Conservation (phyloP, 2,329 filamentous ascomycete genomes). For the Hypoxylon sp. region DNA sequence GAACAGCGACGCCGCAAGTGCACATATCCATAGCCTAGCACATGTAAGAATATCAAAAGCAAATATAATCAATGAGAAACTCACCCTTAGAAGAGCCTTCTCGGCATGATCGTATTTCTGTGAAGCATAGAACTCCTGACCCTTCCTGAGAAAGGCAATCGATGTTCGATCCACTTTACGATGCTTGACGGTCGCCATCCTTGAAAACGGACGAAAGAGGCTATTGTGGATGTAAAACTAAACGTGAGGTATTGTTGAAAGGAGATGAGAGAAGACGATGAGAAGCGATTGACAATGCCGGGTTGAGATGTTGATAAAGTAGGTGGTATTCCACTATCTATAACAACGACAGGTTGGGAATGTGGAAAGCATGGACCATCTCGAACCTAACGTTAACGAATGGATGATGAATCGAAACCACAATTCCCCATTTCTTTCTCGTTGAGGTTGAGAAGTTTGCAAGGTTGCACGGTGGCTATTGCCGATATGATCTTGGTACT, state of each 20-base stretch:
- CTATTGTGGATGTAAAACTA: neutral
- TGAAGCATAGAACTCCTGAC: constrained; percentile 20
- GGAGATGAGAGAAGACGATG: neutral
- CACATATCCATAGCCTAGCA: constrained; percentile 44
- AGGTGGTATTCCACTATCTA: neutral
- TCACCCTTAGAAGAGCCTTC: constrained; percentile 20
- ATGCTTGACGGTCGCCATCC: constrained; percentile 19
- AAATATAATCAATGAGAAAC: neutral
- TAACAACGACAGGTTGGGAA: neutral
- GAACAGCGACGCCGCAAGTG: constrained; percentile 40
- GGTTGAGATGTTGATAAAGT: neutral
- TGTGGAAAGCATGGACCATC: neutral
- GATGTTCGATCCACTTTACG: neutral
- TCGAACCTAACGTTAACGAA: neutral
- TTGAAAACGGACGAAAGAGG: neutral
- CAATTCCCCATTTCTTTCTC: neutral
- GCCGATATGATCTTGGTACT: neutral
- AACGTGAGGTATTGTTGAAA: neutral
- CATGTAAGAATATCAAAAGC: constrained; percentile 7
- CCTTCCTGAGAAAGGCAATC: constrained; percentile 20
- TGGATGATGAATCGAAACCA: neutral
- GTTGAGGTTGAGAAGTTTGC: neutral
- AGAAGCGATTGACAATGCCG: neutral
- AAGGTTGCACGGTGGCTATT: neutral
- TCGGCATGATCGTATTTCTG: constrained; percentile 22